A percentile compares a stretch with the other conserved stretches of the same genome.
Conservation (phyloP, 1,139 yeast species). For the Meyerozyma sp. region DNA sequence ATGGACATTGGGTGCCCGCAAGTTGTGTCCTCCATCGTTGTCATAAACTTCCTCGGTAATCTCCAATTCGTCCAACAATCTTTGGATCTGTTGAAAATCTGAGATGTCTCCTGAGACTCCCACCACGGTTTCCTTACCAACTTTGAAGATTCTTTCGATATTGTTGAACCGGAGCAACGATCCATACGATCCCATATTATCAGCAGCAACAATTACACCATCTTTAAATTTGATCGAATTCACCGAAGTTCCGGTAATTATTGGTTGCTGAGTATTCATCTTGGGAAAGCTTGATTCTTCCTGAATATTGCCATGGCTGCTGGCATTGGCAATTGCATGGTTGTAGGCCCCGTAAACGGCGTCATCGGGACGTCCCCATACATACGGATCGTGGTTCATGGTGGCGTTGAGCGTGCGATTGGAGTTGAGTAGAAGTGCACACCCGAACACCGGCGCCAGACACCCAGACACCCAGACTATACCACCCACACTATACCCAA, state of each 20-base stretch:
- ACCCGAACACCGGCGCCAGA: background rate
- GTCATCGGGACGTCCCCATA: slow-evolving; percentile 94
- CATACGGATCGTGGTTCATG: slow-evolving; percentile 93
- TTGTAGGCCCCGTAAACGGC: slow-evolving; percentile 78
- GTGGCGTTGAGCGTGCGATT: background rate
- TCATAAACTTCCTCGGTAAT: slow-evolving; percentile 72
- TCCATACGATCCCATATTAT: slow-evolving; percentile 89
- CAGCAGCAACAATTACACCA: slow-evolving; percentile 94
- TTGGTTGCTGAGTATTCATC: slow-evolving; percentile 89
- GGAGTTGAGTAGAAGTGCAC: background rate
- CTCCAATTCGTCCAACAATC: slow-evolving; percentile 72
- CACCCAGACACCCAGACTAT: background rate
- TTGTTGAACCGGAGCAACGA: slow-evolving; percentile 83
- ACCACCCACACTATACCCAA: background rate
- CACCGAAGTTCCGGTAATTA: slow-evolving; percentile 94
- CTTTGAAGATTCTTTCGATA: slow-evolving; percentile 76
- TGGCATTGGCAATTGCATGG: slow-evolving; percentile 60
- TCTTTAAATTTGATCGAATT: slow-evolving; percentile 84
- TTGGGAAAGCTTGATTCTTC: slow-evolving; percentile 46
- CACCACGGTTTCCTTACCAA: slow-evolving; percentile 82
- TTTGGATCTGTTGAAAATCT: slow-evolving; percentile 81
- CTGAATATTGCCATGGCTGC: slow-evolving; percentile 15
- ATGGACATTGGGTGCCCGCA: slow-evolving; percentile 83
- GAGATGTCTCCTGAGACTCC: slow-evolving; percentile 95
- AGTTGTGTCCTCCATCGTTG: slow-evolving; percentile 63